phyloP scores from a whole-genome alignment of 331 rosid species.

The Cydonia oblonga region DNA sequence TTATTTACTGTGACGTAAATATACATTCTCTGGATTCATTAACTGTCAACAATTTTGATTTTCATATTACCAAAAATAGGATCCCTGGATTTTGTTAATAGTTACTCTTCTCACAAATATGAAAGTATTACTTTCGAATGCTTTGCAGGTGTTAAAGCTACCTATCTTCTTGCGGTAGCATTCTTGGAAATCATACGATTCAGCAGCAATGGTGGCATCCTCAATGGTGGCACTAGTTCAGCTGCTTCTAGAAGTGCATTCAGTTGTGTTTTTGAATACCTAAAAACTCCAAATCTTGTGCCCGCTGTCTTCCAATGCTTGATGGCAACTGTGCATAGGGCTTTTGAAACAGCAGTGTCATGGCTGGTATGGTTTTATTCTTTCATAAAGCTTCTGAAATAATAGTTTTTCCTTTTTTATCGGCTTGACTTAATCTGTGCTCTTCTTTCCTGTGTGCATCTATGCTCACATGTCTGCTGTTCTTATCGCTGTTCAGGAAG shows the following conservation, averaged over 20 bases:
- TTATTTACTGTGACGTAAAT: neutral
- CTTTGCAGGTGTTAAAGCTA: slow-evolving; percentile 85
- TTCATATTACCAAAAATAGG: neutral
- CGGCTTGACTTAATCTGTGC: neutral
- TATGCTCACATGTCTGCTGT: slow-evolving; percentile 13
- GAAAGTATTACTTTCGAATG: neutral
- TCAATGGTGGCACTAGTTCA: slow-evolving; percentile 60
- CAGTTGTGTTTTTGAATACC: slow-evolving; percentile 90
- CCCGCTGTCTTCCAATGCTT: slow-evolving; percentile 94
- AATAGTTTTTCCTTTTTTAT: neutral
- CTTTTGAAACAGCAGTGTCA: slow-evolving; percentile 73
- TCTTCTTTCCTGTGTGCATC: neutral
- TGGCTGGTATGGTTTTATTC: slow-evolving; percentile 71
- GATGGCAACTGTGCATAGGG: slow-evolving; percentile 82
- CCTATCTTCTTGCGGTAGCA: slow-evolving; percentile 97
- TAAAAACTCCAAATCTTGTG: slow-evolving; percentile 87
- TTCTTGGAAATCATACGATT: slow-evolving; percentile 92
- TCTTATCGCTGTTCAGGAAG: slow-evolving; percentile 63
- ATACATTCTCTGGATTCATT: slow-evolving; percentile 8
- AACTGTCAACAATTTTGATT: neutral
- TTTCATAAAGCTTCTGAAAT: neutral
- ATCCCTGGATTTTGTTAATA: neutral
- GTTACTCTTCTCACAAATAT: neutral
- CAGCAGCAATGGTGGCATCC: slow-evolving; percentile 91
- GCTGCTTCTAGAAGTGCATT: slow-evolving; percentile 80